phyloP scores from a whole-genome alignment of 257 asterid genomes.

The Gynochthodes officinalis region DNA sequence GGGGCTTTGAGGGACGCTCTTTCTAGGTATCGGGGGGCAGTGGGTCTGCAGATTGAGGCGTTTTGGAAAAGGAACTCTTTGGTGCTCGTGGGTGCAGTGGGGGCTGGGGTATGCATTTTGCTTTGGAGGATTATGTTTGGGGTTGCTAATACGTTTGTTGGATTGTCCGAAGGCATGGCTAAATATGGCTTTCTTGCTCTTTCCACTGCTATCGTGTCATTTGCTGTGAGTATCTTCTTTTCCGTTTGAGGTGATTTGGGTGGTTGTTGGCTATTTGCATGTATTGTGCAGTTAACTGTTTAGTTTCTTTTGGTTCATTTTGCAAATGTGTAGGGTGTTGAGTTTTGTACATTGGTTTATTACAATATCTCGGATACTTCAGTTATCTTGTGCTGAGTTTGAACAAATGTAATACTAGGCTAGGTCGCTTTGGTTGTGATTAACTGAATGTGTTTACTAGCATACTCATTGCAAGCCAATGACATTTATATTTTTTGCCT shows the following conservation, averaged over 20 bases:
- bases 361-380: neutral
- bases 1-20: slow-evolving; percentile 37
- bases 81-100: slow-evolving; percentile 68
- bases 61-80: slow-evolving; percentile 84
- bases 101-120: slow-evolving; percentile 67
- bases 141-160: slow-evolving; percentile 66
- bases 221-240: slow-evolving; percentile 66
- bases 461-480: neutral
- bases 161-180: slow-evolving; percentile 95
- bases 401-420: neutral
- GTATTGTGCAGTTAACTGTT: neutral
- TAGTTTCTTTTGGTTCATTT: neutral
- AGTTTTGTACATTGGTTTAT: neutral
- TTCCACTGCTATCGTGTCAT: slow-evolving; percentile 79
- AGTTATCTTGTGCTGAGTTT: neutral
- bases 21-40: slow-evolving; percentile 64
- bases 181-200: slow-evolving; percentile 94
- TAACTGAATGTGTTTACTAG: neutral
- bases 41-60: slow-evolving; percentile 73
- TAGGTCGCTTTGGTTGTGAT: neutral
- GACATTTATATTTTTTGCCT: neutral
- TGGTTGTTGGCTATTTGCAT: neutral
- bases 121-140: slow-evolving; percentile 91
- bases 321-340: neutral
- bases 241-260: neutral